These are phyloP conservation scores for Aureobasidium subglaciale DNA, from an alignment of 2,329 filamentous ascomycete genomes.

Conservation along the genomic window DNA sequence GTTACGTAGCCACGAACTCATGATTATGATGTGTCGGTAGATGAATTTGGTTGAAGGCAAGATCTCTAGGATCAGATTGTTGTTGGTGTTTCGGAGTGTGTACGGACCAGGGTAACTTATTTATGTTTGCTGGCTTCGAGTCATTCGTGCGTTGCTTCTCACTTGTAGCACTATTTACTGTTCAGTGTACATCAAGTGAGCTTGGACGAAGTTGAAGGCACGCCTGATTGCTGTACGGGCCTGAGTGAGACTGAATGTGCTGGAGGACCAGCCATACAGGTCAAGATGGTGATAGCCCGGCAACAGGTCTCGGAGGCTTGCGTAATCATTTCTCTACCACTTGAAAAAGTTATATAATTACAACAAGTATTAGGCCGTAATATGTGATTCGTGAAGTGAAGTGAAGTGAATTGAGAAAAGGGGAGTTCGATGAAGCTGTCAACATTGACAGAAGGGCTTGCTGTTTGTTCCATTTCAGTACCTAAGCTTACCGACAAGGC, in stretches of 20 bases:
- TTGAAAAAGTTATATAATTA: too few species aligned
- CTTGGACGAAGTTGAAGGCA: background rate
- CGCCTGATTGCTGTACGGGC: background rate
- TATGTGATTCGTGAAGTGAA: too few species aligned
- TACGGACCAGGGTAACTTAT: constrained; percentile 1
- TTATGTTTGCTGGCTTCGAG: constrained; percentile 11
- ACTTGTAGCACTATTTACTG: background rate
- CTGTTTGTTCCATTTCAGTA: too few species aligned
- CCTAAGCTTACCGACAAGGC: constrained; percentile 42
- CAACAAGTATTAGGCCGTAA: too few species aligned
- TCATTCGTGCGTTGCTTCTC: constrained; percentile 6
- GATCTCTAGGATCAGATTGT: background rate
- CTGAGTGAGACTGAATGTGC: background rate
- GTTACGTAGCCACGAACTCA: constrained; percentile 9
- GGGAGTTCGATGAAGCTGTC: background rate
- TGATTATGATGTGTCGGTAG: background rate
- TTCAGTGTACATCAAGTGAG: background rate
- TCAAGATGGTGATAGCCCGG: too few species aligned
- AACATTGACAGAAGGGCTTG: too few species aligned
- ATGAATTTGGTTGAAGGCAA: background rate
- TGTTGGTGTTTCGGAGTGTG: constrained; percentile 1
- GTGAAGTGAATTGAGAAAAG: too few species aligned
- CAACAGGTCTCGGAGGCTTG: too few species aligned
- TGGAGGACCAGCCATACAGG: too few species aligned
- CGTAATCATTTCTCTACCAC: background rate